Evolutionary conservation across 306 rosid species (phyloP).

Genomic region (Bauhinia variegata): DNA sequence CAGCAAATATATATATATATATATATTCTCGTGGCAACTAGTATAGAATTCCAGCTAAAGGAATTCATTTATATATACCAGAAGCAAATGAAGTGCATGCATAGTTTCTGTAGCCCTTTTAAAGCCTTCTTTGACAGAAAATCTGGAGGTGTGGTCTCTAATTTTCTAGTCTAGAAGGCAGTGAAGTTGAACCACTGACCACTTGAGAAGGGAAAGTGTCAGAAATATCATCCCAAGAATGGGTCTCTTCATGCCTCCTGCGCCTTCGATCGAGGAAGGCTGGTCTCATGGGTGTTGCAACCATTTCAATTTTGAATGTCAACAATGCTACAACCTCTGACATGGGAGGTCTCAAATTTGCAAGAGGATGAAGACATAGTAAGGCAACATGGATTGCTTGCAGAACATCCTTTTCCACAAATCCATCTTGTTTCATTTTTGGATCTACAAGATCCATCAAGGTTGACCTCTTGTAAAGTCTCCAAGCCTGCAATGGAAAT

Average conservation of each 20-base stretch:
- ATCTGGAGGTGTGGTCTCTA: conserved; percentile 4
- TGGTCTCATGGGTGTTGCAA: conserved; percentile 61
- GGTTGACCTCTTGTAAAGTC: conserved; percentile 58
- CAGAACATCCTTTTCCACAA: conserved; percentile 59
- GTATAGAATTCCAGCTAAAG: neutral
- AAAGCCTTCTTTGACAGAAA: conserved; percentile 1
- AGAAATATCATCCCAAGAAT: conserved; percentile 60
- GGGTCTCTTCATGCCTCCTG: conserved; percentile 41
- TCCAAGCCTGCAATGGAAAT: conserved; percentile 93
- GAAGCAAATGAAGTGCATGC: conserved; percentile 16
- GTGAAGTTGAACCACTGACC: conserved; percentile 44
- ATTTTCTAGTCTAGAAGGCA: conserved; percentile 25
- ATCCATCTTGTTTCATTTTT: conserved; percentile 55
- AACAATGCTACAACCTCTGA: conserved; percentile 79
- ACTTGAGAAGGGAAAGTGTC: conserved; percentile 52
- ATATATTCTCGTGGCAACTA: neutral
- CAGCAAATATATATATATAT: neutral
- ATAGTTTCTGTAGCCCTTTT: too few relatives aligned
- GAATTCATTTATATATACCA: conserved; percentile 1
- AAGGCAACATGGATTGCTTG: conserved; percentile 75
- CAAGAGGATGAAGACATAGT: conserved; percentile 74
- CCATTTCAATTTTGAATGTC: conserved; percentile 62
- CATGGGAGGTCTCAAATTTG: conserved; percentile 79
- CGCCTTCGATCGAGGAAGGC: conserved; percentile 59
- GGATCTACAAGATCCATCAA: conserved; percentile 66